Conservation (phyloP, 2,329 filamentous ascomycete species). For the Pseudopyrenochaeta lycopersici region DNA sequence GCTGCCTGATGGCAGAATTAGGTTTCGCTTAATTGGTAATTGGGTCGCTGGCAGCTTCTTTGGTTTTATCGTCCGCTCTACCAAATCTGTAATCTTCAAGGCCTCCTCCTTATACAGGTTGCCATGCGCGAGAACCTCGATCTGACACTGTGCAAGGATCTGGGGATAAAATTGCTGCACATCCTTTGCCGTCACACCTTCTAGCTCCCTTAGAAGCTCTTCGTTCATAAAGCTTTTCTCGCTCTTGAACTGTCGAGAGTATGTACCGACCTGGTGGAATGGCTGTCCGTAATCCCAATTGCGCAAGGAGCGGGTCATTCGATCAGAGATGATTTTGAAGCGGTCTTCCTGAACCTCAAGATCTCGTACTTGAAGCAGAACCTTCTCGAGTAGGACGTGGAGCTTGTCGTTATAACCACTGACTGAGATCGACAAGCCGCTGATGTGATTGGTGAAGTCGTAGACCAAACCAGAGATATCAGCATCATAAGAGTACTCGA, state of each 20-base stretch:
- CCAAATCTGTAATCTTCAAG: constrained; percentile 80
- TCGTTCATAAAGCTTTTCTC: constrained; percentile 83
- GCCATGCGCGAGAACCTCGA: constrained; percentile 88
- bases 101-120: constrained; percentile 96
- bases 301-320: constrained; percentile 76
- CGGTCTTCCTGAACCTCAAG: constrained; percentile 85
- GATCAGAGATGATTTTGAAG: constrained; percentile 91
- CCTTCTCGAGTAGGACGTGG: constrained; percentile 86
- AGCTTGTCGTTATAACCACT: constrained; percentile 98
- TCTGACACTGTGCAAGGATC: constrained; percentile 81
- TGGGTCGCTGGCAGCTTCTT: constrained; percentile 77
- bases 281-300: constrained; percentile 91
- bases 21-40: constrained; percentile 79
- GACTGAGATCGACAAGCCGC: constrained; percentile 80
- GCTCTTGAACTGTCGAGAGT: constrained; percentile 79
- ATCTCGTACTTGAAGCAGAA: constrained; percentile 83
- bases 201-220: constrained; percentile 79
- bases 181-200: constrained; percentile 75
- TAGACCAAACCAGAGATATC: constrained; percentile 91
- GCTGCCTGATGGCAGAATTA: constrained; percentile 79
- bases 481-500: constrained; percentile 95
- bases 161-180: constrained; percentile 82
- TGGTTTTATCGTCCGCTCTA: constrained; percentile 80
- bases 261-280: constrained; percentile 87
- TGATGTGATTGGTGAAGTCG: constrained; percentile 74